phyloP scores from a whole-genome alignment of 2,329 filamentous ascomycete species.

The Mariannaea sp. region DNA sequence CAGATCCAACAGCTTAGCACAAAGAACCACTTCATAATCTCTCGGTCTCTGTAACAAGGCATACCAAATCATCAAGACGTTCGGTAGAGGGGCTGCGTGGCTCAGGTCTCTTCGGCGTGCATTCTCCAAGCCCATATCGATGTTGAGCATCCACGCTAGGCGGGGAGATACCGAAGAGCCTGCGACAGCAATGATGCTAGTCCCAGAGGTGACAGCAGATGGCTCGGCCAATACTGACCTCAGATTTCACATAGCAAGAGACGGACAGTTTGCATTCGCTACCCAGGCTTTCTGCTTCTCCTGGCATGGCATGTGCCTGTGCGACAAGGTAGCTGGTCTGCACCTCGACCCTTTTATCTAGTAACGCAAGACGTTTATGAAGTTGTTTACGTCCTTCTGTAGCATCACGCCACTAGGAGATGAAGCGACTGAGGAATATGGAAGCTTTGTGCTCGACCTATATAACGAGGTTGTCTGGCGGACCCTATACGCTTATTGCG shows the following conservation, averaged over 20 bases:
- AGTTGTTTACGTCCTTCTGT: slow-evolving; percentile 5
- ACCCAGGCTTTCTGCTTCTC: slow-evolving; percentile 19
- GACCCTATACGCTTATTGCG: slow-evolving; percentile 27
- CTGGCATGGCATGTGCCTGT: slow-evolving; percentile 26
- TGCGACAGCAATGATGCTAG: too few species aligned
- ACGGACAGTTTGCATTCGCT: slow-evolving; percentile 23
- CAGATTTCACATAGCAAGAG: slow-evolving; percentile 18
- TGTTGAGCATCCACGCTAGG: too few species aligned
- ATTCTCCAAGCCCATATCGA: too few species aligned
- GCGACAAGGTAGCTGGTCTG: background rate
- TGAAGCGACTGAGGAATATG: too few species aligned
- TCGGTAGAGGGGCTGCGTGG: too few species aligned
- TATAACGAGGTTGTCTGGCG: slow-evolving; percentile 30
- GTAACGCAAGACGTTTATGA: slow-evolving; percentile 26
- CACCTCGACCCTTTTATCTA: slow-evolving; percentile 15
- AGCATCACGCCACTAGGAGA: background rate
- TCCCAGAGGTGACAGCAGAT: too few species aligned
- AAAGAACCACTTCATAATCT: too few species aligned
- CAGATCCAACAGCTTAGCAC: too few species aligned
- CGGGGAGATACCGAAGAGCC: too few species aligned
- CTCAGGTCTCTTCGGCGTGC: too few species aligned
- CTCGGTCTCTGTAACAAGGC: too few species aligned
- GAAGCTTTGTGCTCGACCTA: slow-evolving; percentile 11
- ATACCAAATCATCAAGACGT: too few species aligned
- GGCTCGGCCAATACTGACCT: slow-evolving; percentile 2